phyloP scores from a whole-genome alignment of 352 stramenopile genomes.

The Globisporangium alternatum region DNA sequence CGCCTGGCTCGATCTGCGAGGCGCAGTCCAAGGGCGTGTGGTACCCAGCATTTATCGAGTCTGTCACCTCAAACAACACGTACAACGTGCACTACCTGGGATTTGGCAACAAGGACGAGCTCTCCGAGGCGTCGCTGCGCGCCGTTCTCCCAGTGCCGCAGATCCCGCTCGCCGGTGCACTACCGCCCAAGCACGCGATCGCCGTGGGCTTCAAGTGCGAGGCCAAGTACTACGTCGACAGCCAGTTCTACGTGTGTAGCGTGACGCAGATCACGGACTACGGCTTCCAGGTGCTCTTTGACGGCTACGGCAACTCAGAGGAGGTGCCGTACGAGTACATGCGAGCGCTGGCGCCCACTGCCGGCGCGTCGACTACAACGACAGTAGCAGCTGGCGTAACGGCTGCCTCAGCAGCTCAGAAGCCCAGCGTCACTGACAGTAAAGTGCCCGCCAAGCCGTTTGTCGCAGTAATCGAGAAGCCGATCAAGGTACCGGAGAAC shows the following conservation, averaged over 20 bases:
- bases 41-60: constrained; percentile 67
- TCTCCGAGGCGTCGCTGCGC: constrained; percentile 40
- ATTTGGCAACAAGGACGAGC: constrained; percentile 59
- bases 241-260: constrained; percentile 67
- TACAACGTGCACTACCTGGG: constrained; percentile 78
- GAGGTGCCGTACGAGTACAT: constrained; percentile 91
- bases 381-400: constrained; percentile 17
- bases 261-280: constrained; percentile 63
- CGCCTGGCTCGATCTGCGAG: constrained; percentile 50
- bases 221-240: constrained; percentile 82
- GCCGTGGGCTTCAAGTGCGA: constrained; percentile 55
- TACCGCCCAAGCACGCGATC: constrained; percentile 42
- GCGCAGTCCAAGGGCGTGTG: constrained; percentile 61
- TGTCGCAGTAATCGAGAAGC: constrained; percentile 56
- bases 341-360: constrained; percentile 18
- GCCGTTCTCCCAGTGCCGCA: constrained; percentile 21
- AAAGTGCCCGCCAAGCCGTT: constrained; percentile 23
- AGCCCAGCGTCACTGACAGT: background rate
- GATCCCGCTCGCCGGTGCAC: constrained; percentile 25
- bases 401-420: background rate
- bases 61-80: constrained; percentile 43
- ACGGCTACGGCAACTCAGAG: constrained; percentile 87
- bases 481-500: constrained; percentile 86
- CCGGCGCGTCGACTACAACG: background rate
- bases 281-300: constrained; percentile 86